Conservation (phyloP, 1,139 yeast species). For the Petasospora fabianii region DNA sequence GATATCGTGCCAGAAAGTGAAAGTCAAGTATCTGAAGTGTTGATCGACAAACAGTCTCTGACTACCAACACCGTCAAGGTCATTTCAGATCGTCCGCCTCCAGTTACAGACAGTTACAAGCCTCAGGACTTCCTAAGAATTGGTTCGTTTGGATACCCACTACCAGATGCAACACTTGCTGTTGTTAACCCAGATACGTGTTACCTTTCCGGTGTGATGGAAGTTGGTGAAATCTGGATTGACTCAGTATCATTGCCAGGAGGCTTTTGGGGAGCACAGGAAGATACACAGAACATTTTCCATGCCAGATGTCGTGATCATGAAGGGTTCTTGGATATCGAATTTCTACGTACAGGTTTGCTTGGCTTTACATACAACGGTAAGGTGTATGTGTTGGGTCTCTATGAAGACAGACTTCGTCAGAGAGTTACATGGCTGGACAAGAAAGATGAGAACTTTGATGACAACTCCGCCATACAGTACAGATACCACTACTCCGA, state of each 20-base stretch:
- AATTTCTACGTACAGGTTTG: slow-evolving; percentile 84
- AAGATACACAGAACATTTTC: slow-evolving; percentile 71
- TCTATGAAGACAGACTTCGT: slow-evolving; percentile 87
- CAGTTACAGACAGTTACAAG: slow-evolving; percentile 47
- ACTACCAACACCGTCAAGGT: slow-evolving; percentile 75
- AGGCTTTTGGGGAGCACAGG: slow-evolving; percentile 74
- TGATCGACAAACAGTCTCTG: slow-evolving; percentile 77
- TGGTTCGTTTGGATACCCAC: slow-evolving; percentile 90
- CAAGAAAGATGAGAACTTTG: slow-evolving; percentile 33
- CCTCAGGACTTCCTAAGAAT: slow-evolving; percentile 56
- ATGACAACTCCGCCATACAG: slow-evolving; percentile 7
- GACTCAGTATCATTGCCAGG: slow-evolving; percentile 87
- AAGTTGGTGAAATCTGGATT: slow-evolving; percentile 97
- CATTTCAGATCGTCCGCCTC: slow-evolving; percentile 57
- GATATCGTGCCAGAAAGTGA: slow-evolving; percentile 13
- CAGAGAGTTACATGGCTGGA: slow-evolving; percentile 69
- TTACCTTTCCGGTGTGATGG: slow-evolving; percentile 60
- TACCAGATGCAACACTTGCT: slow-evolving; percentile 92
- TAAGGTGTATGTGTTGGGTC: slow-evolving; percentile 80
- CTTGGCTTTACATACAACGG: slow-evolving; percentile 87
- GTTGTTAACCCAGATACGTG: slow-evolving; percentile 91
- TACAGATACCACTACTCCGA: slow-evolving; percentile 78
- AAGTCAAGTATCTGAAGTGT: slow-evolving; percentile 54
- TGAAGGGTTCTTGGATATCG: slow-evolving; percentile 64
- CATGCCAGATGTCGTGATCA: slow-evolving; percentile 79